Evolutionary conservation across 345 rosid genomes (phyloP).

Genomic region (Syzygium jambos): DNA sequence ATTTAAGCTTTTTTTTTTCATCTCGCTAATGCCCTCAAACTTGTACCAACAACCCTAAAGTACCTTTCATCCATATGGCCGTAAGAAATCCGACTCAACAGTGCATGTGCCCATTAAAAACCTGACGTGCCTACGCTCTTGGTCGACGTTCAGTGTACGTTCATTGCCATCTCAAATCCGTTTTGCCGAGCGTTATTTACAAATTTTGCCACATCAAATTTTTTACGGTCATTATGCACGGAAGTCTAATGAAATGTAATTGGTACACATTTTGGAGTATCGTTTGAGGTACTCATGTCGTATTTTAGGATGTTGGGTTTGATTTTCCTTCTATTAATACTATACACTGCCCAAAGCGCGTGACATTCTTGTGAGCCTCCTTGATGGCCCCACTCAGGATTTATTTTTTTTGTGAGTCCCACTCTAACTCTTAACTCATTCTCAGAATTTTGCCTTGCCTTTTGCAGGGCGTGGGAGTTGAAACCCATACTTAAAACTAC

Average conservation of each 20-base stretch:
- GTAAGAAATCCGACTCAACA: background rate
- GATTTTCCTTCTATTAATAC: background rate
- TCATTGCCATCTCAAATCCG: accelerated
- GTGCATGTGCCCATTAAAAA: accelerated
- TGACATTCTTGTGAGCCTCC: background rate
- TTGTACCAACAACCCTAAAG: background rate
- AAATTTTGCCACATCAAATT: background rate
- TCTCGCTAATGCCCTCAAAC: background rate
- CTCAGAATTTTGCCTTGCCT: too few relatives aligned
- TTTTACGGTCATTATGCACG: background rate
- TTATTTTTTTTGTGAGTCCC: too few relatives aligned
- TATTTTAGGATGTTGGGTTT: background rate
- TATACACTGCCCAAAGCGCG: background rate
- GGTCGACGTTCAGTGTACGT: background rate
- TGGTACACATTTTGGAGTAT: background rate
- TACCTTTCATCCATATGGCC: background rate
- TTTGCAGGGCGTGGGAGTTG: too few relatives aligned
- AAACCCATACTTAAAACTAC: too few relatives aligned
- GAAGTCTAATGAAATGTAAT: background rate
- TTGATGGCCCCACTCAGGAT: background rate
- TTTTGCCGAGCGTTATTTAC: background rate
- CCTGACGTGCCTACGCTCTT: background rate
- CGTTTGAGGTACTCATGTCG: background rate
- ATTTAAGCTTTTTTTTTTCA: background rate
- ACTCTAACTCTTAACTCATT: too few relatives aligned